Evolutionary conservation across 345 rosid genomes (phyloP), one percentile per base, ranked within the genome.

Genomic region (Pugionium cornutum): DNA sequence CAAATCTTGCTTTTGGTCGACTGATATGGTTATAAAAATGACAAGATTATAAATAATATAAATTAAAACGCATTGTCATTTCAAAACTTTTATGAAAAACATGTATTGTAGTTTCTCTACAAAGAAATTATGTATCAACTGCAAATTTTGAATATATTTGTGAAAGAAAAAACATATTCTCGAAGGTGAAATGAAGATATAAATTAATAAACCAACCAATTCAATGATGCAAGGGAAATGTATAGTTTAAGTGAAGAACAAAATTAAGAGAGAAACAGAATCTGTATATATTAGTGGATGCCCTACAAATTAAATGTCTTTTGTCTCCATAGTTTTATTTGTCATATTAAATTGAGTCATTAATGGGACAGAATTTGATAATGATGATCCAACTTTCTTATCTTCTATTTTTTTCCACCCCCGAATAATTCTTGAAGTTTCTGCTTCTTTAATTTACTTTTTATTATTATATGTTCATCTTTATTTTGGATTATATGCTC

Each of bases 381-480:
- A 66, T 53, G 68, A 45, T 26, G 68, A 45, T 26, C 42, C 48
- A 59, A 71, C 66, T 72, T 66, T 51, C 33, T 51, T 43, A 56
- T 62, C 53, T 49, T 56, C 45, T 48, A 39, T 56, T 71, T 54
- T 71, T 54, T 62, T 48, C 58, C 62, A 43, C 50, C 76, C 76
- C 3, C 72, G 72, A 66, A 73, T 60, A 66, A 51, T 73, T 73
- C 72, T 73, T 66, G 77, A 73, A 73, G 77, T 66, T 73, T 64
- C 76, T 72, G 76, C 66, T 65, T 65, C 76, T 72, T 72, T 72
- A 55, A 41, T 48, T 57, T 37, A 59, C 62, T 57, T 72, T 71
- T 41, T 34, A 29, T 35, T 72, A 72, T 50, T 50, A 42, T 64
- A 72, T 72, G 53, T 42, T 58, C 66, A 49, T 58, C 61, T 72